These are phyloP conservation scores for Erucastrum elatum DNA, from an alignment of 345 rosid genomes.

Conservation along the genomic window DNA sequence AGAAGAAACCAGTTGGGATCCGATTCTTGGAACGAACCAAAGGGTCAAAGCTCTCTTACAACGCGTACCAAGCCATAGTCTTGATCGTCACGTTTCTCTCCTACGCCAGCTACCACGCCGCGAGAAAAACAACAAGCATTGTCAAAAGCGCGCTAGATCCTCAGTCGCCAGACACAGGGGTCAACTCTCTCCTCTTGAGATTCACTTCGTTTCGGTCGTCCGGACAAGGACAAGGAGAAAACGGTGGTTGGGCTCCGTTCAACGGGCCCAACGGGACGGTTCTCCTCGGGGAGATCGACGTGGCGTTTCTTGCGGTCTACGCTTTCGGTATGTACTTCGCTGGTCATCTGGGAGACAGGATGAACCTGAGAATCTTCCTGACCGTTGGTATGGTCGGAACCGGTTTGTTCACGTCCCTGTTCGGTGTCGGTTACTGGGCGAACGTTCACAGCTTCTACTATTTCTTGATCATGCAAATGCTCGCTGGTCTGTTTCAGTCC, in stretches of 20 bases:
- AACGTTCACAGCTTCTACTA: slow-evolving; percentile 62
- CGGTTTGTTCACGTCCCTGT: slow-evolving; percentile 62
- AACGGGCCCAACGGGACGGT: slow-evolving; percentile 60
- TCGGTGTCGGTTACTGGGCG: slow-evolving; percentile 76
- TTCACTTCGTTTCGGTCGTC: slow-evolving; percentile 24
- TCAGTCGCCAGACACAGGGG: slow-evolving; percentile 36
- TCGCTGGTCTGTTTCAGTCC: slow-evolving; percentile 82
- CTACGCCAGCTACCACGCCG: slow-evolving; percentile 77
- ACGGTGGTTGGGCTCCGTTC: slow-evolving; percentile 85
- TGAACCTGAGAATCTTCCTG: slow-evolving; percentile 63
- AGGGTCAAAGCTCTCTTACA: slow-evolving; percentile 58
- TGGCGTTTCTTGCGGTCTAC: slow-evolving; percentile 72
- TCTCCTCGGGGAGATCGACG: slow-evolving; percentile 67
- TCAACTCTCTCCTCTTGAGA: slow-evolving; percentile 30
- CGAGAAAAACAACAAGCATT: slow-evolving; percentile 88
- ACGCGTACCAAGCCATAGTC: slow-evolving; percentile 70
- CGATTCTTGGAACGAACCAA: slow-evolving; percentile 51
- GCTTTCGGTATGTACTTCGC: slow-evolving; percentile 80
- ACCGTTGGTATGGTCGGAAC: slow-evolving; percentile 77
- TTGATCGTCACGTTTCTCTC: slow-evolving; percentile 81
- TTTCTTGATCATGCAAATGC: slow-evolving; percentile 59
- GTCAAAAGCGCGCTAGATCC: slow-evolving; percentile 95
- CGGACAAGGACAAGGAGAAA: slow-evolving; percentile 22
- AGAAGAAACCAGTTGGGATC: slow-evolving; percentile 68
- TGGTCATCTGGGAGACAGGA: slow-evolving; percentile 78